Base-by-base conservation (phyloP, 1,284 basidiomycete genomes). In the Leccinum subrobustum region DNA sequence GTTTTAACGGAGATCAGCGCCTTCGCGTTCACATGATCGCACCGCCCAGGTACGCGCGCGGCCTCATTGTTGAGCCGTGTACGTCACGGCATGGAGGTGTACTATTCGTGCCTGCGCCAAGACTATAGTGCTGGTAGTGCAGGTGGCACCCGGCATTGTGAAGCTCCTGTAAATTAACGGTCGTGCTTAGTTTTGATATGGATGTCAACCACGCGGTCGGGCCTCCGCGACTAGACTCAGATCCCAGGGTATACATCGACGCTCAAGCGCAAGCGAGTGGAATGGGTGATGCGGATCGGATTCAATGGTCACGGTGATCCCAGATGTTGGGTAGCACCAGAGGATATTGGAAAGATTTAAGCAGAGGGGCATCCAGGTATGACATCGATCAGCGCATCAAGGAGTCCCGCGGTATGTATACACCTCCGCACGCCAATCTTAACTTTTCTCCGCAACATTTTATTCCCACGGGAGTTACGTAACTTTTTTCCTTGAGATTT, bases 391-490 rank as follows among this genome's bases (percentile, higher is more conserved):
- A 60, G 6, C 31, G 31, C 60, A 63, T 63, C 62, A 59, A 54
- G 47, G 16, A 62, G 27, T 29, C 27, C 27, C 44, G 62, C 63
- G 62, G 27, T 29, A 29, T 29, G 51, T 4, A 12, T 4, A 35
- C 14, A 29, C 58, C 23, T 60, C 58, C 44, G 29, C 50, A 66
- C 37, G 63, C 35, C 57, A 64, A 64, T 64, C 63, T 66, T 66
- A 29, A 29, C 27, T 29, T 29, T 29, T 29, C 27, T 29, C 27
- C 27, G 27, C 27, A 29, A 29, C 27, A 29, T 7, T 29, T 29
- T 29, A 29, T 29, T 29, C 27, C 27, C 27, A 29, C 27, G 27
- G 27, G 27, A 7, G 27, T 29, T 29, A 29, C 27, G 27, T 29
- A 29, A 29, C 27, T 29, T 29, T 29, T 29, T 29, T 29, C 27